These are phyloP conservation scores for Pezicula neosporulosa DNA, from an alignment of 2,329 filamentous ascomycete genomes.

Conservation along the genomic window DNA sequence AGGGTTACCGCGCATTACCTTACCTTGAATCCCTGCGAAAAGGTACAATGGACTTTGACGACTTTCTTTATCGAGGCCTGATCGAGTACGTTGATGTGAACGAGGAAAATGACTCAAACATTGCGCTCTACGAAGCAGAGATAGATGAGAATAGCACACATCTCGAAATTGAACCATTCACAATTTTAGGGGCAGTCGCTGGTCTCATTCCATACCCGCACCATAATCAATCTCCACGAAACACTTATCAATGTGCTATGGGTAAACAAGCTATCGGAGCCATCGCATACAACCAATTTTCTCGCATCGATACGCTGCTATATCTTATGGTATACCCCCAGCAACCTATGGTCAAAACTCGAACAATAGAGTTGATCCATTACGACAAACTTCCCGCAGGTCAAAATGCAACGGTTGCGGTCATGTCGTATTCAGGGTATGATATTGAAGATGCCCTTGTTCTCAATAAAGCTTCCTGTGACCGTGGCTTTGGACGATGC, in stretches of 20 bases:
- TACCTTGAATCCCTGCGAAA: slow-evolving; percentile 80
- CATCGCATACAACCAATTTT: slow-evolving; percentile 97
- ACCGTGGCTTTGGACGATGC: slow-evolving; percentile 92
- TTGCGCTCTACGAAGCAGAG: slow-evolving; percentile 83
- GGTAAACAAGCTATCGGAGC: slow-evolving; percentile 99
- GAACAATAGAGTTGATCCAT: slow-evolving; percentile 93
- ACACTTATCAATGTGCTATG: slow-evolving; percentile 99
- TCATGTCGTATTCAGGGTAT: slow-evolving; percentile 99
- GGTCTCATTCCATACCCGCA: slow-evolving; percentile 97
- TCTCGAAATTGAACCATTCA: slow-evolving; percentile 97
- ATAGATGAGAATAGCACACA: slow-evolving; percentile 85
- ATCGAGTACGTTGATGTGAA: slow-evolving; percentile 98
- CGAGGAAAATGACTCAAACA: slow-evolving; percentile 94
- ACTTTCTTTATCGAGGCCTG: slow-evolving; percentile 84
- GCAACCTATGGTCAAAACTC: slow-evolving; percentile 93
- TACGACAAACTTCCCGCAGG: slow-evolving; percentile 97
- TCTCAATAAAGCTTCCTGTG: slow-evolving; percentile 91
- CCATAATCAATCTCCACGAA: slow-evolving; percentile 97
- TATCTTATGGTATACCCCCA: slow-evolving; percentile 98
- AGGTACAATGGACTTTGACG: slow-evolving; percentile 86
- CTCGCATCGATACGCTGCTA: slow-evolving; percentile 90
- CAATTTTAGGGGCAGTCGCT: slow-evolving; percentile 89
- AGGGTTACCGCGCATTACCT: slow-evolving; percentile 73
- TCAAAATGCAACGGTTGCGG: slow-evolving; percentile 94
- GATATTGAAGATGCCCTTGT: slow-evolving; percentile 99